phyloP scores from a whole-genome alignment of 495 filamentous ascomycete genomes.

The Penicillium parvum region DNA sequence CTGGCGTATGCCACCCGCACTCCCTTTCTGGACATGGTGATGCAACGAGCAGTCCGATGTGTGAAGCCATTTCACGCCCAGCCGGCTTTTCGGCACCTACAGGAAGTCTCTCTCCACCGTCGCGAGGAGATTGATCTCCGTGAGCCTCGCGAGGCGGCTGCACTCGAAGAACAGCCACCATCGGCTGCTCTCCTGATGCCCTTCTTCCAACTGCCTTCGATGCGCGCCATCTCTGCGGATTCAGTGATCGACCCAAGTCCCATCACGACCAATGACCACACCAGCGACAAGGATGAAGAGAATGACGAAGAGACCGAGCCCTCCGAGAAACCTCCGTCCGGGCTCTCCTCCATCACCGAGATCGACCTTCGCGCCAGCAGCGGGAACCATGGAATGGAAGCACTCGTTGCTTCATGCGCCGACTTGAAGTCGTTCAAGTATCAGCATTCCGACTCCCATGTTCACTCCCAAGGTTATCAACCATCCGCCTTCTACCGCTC shows the following conservation, averaged over 20 bases:
- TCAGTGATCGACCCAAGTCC: slow-evolving; percentile 25
- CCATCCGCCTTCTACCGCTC: slow-evolving; percentile 27
- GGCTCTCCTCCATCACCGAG: slow-evolving; percentile 20
- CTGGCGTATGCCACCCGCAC: slow-evolving; percentile 20
- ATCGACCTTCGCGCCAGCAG: slow-evolving; percentile 30
- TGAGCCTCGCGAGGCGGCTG: neutral
- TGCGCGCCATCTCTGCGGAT: slow-evolving; percentile 25
- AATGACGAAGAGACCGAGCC: too few species aligned
- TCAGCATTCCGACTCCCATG: slow-evolving; percentile 32
- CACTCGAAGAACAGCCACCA: neutral
- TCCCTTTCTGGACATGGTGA: slow-evolving; percentile 17
- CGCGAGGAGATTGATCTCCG: slow-evolving; percentile 9
- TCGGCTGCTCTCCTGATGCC: slow-evolving; percentile 10
- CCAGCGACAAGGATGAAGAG: neutral
- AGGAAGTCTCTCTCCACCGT: slow-evolving; percentile 21
- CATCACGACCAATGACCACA: neutral
- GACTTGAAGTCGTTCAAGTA: slow-evolving; percentile 33
- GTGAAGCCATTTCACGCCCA: slow-evolving; percentile 18
- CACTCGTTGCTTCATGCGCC: slow-evolving; percentile 21
- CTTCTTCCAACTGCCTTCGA: slow-evolving; percentile 30
- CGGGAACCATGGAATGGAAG: slow-evolving; percentile 25
- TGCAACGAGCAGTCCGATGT: slow-evolving; percentile 18
- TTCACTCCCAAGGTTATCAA: slow-evolving; percentile 25
- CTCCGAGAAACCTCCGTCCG: neutral
- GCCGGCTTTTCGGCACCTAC: slow-evolving; percentile 16